Evolutionary conservation across 345 rosid genomes (phyloP), one percentile per base, ranked within the genome.

Genomic region (Eucalyptus marginata): DNA sequence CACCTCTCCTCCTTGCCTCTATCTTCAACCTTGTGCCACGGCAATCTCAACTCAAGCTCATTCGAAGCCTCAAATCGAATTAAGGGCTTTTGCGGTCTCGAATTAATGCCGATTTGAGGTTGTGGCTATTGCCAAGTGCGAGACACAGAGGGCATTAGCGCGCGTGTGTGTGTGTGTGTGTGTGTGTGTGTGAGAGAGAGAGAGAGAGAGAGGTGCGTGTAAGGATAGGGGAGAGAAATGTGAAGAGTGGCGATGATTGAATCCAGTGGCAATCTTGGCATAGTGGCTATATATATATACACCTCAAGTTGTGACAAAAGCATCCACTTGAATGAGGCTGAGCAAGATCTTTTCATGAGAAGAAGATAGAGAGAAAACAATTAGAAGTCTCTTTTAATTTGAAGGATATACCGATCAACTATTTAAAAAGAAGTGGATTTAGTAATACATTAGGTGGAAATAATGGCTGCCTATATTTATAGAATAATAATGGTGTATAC

Each of bases 151-250:
- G 81, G 13, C 25, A 68, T 71, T 36, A 52, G 58, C 7, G 56
- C 1, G 56, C 18, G 56, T 3, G 10, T 7, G 24, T 0, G 56
- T 3, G 56, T 15, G 18, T 7, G 36, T 2, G 18, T 7, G 40
- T 0, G 40, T n/a, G n/a, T n/a, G n/a, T n/a, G n/a, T n/a, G n/a
- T n/a, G 76, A 64, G 36, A 62, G 68, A 59, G 71, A 29, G 40
- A 14, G 20, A 66, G 43, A 66, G 79, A 68, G 44, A 17, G 36
- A 3, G 43, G 43, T 5, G 16, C 24, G 22, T n/a, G 43, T 15
- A 66, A 16, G 79, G 80, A 68, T 20, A 4, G 18, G 80, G 13
- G 81, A 17, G 25, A 71, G 81, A 18, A 5, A 33, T 17, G 25
- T 18, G 81, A 71, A 71, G 46, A 71, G 81, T 10, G 44, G 25